phyloP scores from a whole-genome alignment of 148 eudicot genomes.

The Amaranthus cruentus region DNA sequence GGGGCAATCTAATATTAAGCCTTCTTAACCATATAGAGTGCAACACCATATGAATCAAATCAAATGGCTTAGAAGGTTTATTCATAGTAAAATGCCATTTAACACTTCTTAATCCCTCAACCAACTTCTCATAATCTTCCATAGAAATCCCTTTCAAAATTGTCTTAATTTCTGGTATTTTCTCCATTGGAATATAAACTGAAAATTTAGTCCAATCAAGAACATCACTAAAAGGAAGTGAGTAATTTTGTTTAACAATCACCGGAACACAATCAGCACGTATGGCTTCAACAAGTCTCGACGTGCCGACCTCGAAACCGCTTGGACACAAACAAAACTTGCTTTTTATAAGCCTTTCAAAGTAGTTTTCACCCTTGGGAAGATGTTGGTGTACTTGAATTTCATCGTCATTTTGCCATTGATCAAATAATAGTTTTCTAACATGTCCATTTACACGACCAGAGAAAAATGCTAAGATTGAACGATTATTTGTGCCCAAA shows the following conservation, averaged over 20 bases:
- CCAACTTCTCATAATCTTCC: constrained; percentile 29
- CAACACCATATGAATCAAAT: constrained; percentile 47
- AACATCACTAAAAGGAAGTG: constrained; percentile 49
- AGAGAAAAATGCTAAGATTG: constrained; percentile 38
- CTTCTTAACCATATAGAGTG: constrained; percentile 58
- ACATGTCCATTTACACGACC: constrained; percentile 41
- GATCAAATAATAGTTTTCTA: constrained; percentile 18
- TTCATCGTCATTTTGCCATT: constrained; percentile 44
- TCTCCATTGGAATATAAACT: constrained; percentile 25
- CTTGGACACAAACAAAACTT: constrained; percentile 58
- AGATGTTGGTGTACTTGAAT: constrained; percentile 44
- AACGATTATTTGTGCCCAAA: constrained; percentile 18
- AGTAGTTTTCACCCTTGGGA: constrained; percentile 38
- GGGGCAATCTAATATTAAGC: constrained; percentile 20
- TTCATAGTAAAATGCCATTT: constrained; percentile 42
- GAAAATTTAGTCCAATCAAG: constrained; percentile 50
- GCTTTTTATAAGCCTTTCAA: constrained; percentile 32
- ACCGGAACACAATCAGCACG: constrained; percentile 56
- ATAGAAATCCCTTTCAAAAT: constrained; percentile 30
- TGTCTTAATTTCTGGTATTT: constrained; percentile 42
- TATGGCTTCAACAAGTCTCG: constrained; percentile 52
- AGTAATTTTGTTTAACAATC: constrained; percentile 44
- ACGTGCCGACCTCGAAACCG: constrained; percentile 63
- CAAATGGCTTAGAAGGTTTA: constrained; percentile 39
- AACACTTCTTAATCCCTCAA: constrained; percentile 30